A percentile compares a stretch with the other conserved stretches of the same genome.
These are phyloP conservation scores for Medicago ruthenica DNA, from an alignment of 306 rosid species.

Conservation along the genomic window DNA sequence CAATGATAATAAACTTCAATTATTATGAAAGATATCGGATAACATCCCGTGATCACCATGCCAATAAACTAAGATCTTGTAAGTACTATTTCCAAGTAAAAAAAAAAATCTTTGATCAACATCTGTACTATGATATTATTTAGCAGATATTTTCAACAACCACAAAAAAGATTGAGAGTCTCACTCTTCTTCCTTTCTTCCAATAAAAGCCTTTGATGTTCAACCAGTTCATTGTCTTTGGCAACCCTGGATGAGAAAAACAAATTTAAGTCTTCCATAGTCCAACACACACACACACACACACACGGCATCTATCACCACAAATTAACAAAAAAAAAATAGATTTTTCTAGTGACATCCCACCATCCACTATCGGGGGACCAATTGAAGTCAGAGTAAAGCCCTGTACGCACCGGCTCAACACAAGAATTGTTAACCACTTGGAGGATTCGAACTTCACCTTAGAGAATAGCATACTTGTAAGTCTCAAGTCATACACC, in stretches of 20 bases:
- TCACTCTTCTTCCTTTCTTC: slow-evolving; percentile 76
- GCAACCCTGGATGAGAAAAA: slow-evolving; percentile 56
- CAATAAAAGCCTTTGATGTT: slow-evolving; percentile 58
- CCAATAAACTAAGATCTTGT: slow-evolving; percentile 18
- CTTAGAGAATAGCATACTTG: no score
- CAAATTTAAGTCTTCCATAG: slow-evolving; percentile 29
- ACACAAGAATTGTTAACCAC: no score
- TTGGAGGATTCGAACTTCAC: no score
- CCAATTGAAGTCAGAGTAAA: no score
- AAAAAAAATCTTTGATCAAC: not conserved
- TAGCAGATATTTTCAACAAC: slow-evolving; percentile 2
- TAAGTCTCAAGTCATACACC: no score
- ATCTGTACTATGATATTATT: not conserved
- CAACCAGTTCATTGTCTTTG: slow-evolving; percentile 56
- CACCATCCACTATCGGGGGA: no score
- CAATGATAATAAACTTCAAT: not conserved
- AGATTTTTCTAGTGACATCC: no score
- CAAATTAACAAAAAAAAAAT: not conserved
- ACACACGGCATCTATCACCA: not conserved
- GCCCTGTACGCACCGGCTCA: no score
- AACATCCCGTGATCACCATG: not conserved
- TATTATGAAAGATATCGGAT: not conserved
- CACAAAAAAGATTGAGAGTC: slow-evolving; percentile 35
- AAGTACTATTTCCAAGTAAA: slow-evolving; percentile 1
- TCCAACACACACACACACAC: not conserved